Evolutionary conservation across 345 rosid genomes (phyloP).

Genomic region (Gossypium raimondii): DNA sequence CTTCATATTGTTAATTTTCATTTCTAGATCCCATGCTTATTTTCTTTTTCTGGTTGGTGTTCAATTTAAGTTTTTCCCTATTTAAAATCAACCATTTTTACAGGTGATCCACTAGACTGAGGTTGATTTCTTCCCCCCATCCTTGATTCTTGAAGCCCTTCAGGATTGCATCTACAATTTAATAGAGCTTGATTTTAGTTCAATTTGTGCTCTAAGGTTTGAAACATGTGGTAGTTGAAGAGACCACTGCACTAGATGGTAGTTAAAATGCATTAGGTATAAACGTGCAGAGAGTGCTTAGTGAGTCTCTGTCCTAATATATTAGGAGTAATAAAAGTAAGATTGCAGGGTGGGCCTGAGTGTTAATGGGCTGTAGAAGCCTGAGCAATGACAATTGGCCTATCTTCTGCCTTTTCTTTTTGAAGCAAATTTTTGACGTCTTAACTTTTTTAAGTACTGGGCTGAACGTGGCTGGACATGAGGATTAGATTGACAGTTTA

Average conservation of each 20-base stretch:
- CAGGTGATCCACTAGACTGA: background rate
- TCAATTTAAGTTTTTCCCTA: background rate
- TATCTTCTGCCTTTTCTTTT: background rate
- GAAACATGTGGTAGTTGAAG: slow-evolving; percentile 2
- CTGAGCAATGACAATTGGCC: background rate
- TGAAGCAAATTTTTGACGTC: background rate
- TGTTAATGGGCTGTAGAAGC: background rate
- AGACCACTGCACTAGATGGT: background rate
- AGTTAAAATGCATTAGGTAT: background rate
- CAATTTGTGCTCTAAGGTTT: background rate
- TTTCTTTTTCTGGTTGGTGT: background rate
- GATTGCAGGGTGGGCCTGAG: background rate
- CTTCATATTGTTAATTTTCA: background rate
- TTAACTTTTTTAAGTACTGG: no score
- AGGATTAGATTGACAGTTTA: background rate
- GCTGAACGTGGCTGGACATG: no score
- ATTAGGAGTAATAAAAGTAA: background rate
- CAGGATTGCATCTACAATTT: background rate
- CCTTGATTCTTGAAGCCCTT: background rate
- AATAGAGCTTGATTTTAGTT: background rate
- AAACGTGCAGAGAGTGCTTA: background rate
- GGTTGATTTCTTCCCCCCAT: background rate
- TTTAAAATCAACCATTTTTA: background rate
- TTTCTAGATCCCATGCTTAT: background rate
- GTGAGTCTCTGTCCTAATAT: background rate